Conservation (phyloP, 2,329 filamentous ascomycete species). For the Pestalotiopsis sp. region DNA sequence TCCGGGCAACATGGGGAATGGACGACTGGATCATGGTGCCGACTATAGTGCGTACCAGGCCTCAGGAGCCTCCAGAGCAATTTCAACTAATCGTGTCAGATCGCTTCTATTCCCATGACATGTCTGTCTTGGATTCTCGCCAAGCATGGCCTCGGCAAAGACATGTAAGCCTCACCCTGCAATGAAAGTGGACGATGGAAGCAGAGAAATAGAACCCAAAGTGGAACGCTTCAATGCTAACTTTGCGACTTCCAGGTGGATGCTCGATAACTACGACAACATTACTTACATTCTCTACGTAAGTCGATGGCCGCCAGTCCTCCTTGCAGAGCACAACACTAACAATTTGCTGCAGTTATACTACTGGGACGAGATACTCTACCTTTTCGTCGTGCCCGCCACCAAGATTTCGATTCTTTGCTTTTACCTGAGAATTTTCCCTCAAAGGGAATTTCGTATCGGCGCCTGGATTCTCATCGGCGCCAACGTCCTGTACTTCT, state of each 20-base stretch:
- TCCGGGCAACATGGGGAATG: not conserved
- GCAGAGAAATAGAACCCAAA: too few relatives aligned
- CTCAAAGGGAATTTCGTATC: slow-evolving; percentile 5
- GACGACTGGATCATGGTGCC: slow-evolving; percentile 3
- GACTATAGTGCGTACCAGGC: not conserved
- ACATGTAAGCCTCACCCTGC: not conserved
- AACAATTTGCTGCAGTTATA: not conserved
- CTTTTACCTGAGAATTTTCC: slow-evolving; percentile 27
- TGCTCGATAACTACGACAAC: not conserved
- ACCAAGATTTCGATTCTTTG: slow-evolving; percentile 28
- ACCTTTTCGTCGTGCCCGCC: slow-evolving; percentile 6
- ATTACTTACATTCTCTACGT: slow-evolving; percentile 6
- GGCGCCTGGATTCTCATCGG: slow-evolving; percentile 19
- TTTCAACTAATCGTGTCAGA: not conserved
- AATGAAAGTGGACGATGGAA: too few relatives aligned
- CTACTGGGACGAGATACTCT: slow-evolving; percentile 6
- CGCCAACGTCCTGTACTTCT: slow-evolving; percentile 18
- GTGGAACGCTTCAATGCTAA: too few relatives aligned
- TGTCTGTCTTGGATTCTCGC: not conserved
- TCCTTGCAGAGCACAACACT: not conserved
- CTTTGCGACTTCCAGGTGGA: not conserved
- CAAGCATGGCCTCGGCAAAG: slow-evolving; percentile 4
- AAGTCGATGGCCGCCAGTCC: not conserved
- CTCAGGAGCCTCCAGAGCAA: not conserved
- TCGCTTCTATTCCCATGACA: not conserved